phyloP scores from a whole-genome alignment of 2,329 filamentous ascomycete species.

The Cytospora chrysosperma region DNA sequence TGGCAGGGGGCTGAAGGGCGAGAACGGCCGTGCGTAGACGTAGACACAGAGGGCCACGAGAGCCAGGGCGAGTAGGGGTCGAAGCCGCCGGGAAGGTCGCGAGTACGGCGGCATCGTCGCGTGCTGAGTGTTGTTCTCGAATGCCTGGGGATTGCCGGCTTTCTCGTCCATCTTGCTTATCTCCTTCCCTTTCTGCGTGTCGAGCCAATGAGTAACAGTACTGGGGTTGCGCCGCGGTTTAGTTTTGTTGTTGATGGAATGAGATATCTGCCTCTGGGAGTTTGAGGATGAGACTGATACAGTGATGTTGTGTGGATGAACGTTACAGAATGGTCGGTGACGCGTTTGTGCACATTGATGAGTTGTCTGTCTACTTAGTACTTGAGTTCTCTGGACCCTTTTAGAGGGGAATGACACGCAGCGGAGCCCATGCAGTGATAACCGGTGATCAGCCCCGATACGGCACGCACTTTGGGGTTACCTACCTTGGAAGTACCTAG shows the following conservation, averaged over 20 bases:
- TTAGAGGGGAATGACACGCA: neutral
- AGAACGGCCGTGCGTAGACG: conserved; percentile 13
- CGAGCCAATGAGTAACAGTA: neutral
- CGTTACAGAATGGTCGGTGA: neutral
- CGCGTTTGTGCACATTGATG: neutral
- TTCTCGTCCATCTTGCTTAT: conserved; percentile 20
- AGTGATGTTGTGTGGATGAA: neutral
- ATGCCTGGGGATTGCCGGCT: conserved; percentile 8
- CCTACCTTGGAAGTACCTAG: neutral
- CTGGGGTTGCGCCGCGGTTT: neutral
- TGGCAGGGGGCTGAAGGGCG: conserved; percentile 21
- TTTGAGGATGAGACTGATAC: neutral
- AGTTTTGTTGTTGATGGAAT: neutral
- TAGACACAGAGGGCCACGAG: conserved; percentile 22
- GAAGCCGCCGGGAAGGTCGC: conserved; percentile 15
- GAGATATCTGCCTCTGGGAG: neutral
- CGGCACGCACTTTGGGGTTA: neutral
- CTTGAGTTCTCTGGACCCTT: neutral
- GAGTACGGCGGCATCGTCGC: conserved; percentile 10
- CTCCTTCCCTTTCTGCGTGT: neutral
- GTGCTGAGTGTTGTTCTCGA: neutral
- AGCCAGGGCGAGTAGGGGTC: conserved; percentile 16
- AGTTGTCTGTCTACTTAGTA: neutral
- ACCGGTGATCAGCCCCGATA: neutral
- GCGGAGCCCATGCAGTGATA: neutral